Percentiles rank a stretch among this genome's conserved stretches.
phyloP scores from a whole-genome alignment of 768 basidiomycete species.

The Daedaleopsis sinensis region DNA sequence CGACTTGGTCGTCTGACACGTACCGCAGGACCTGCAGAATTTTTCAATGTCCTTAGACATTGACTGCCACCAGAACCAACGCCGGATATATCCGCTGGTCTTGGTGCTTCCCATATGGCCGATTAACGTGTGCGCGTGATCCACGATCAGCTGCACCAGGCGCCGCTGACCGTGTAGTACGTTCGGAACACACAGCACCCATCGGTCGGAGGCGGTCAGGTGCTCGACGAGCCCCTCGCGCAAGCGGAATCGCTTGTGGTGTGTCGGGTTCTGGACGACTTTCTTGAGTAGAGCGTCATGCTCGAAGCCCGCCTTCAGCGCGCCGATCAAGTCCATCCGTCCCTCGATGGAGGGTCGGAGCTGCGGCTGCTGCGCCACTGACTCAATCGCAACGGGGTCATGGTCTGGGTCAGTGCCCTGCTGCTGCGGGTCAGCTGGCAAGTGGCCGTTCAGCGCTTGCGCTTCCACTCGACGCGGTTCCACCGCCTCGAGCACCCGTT shows the following conservation, averaged over 20 bases:
- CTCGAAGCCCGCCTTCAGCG: slow-evolving; percentile 31
- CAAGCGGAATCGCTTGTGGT: slow-evolving; percentile 5
- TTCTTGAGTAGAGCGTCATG: slow-evolving; percentile 24
- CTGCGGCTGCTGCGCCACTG: too few species aligned
- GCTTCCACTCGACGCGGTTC: neutral
- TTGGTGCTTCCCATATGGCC: slow-evolving; percentile 36
- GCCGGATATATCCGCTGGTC: slow-evolving; percentile 34
- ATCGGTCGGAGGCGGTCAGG: neutral
- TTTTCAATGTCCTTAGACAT: slow-evolving; percentile 19
- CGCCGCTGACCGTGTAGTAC: slow-evolving; percentile 12
- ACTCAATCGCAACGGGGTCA: neutral
- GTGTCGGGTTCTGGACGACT: slow-evolving; percentile 35
- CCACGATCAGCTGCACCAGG: slow-evolving; percentile 24
- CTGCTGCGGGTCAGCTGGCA: too few species aligned
- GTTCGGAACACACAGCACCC: slow-evolving; percentile 27
- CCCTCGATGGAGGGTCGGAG: too few species aligned
- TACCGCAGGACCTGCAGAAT: slow-evolving; percentile 26
- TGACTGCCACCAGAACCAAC: slow-evolving; percentile 40
- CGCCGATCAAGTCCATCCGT: slow-evolving; percentile 27
- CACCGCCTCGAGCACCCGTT: neutral
- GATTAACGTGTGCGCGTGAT: slow-evolving; percentile 33
- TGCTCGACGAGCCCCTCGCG: slow-evolving; percentile 7
- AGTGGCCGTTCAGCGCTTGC: too few species aligned
- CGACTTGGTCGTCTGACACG: slow-evolving; percentile 23
- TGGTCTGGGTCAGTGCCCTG: too few species aligned